phyloP scores from a whole-genome alignment of 768 basidiomycete genomes.

The Lactifluus hygrophoroides region DNA sequence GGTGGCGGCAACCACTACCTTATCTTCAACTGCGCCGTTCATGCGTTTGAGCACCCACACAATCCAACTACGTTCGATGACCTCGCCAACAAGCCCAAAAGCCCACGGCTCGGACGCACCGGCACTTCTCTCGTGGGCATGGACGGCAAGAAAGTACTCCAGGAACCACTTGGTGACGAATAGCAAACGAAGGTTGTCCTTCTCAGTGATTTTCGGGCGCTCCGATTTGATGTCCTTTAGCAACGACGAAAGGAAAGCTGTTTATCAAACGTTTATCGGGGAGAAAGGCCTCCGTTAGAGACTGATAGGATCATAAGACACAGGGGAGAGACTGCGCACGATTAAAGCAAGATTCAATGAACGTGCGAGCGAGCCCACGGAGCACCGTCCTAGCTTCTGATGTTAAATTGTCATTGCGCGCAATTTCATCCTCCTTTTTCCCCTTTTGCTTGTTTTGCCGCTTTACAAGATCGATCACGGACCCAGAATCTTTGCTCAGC shows the following conservation, averaged over 20 bases:
- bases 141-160: slow-evolving; percentile 68
- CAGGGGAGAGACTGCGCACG: slow-evolving; percentile 41
- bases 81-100: slow-evolving; percentile 73
- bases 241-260: slow-evolving; percentile 80
- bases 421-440: slow-evolving; percentile 63
- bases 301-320: background rate
- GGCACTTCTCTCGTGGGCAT: slow-evolving; percentile 34
- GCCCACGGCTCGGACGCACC: slow-evolving; percentile 40
- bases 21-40: slow-evolving; percentile 84
- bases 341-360: slow-evolving; percentile 83
- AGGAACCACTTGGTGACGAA: slow-evolving; percentile 88
- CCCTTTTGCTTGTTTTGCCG: slow-evolving; percentile 44
- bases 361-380: slow-evolving; percentile 60
- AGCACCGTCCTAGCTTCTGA: slow-evolving; percentile 56
- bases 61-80: slow-evolving; percentile 81
- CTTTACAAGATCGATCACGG: slow-evolving; percentile 54
- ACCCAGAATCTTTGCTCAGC: slow-evolving; percentile 56
- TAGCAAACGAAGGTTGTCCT: slow-evolving; percentile 84
- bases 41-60: slow-evolving; percentile 87
- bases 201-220: slow-evolving; percentile 86
- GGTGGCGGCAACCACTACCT: slow-evolving; percentile 39
- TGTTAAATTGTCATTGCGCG: slow-evolving; percentile 57
- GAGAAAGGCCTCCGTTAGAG: background rate
- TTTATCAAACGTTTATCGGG: background rate
- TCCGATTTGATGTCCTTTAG: slow-evolving; percentile 93